Conservation (phyloP, 164 flowering plant species). For the Sextonia rubra region DNA sequence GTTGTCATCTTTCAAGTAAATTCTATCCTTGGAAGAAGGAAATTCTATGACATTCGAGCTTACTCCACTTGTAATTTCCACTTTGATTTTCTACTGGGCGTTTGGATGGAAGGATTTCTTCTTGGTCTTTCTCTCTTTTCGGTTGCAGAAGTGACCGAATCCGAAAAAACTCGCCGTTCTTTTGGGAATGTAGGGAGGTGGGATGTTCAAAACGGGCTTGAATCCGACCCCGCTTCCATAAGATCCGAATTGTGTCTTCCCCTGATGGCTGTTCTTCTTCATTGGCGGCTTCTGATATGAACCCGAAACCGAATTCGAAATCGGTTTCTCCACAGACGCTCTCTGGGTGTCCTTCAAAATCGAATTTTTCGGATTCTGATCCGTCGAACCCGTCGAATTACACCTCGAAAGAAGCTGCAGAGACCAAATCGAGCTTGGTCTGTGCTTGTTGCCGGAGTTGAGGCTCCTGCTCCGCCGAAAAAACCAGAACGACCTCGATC, state of each 20-base stretch:
- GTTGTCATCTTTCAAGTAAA: too few relatives aligned
- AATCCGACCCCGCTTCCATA: constrained; percentile 43
- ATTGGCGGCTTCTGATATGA: constrained; percentile 32
- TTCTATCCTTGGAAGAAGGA: too few relatives aligned
- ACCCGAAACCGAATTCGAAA: constrained; percentile 21
- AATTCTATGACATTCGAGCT: too few relatives aligned
- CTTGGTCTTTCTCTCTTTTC: constrained; percentile 60
- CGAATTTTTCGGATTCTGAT: constrained; percentile 21
- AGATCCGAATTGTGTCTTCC: constrained; percentile 17
- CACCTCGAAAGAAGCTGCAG: constrained; percentile 57
- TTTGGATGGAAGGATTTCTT: constrained; percentile 18
- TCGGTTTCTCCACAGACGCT: constrained; percentile 25
- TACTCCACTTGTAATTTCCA: too few relatives aligned
- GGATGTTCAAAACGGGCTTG: constrained; percentile 63
- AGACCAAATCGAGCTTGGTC: constrained; percentile 39
- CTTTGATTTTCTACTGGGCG: too few relatives aligned
- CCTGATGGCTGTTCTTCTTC: constrained; percentile 19
- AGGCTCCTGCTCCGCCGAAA: constrained; percentile 70
- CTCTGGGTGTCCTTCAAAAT: neutral
- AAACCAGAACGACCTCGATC: constrained; percentile 55
- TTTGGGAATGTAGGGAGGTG: constrained; percentile 56
- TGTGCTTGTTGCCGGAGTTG: constrained; percentile 34
- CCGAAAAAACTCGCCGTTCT: constrained; percentile 52
- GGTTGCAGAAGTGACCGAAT: constrained; percentile 59
- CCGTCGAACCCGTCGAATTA: constrained; percentile 70